Percentiles rank a stretch among this genome's conserved stretches.
phyloP scores from a whole-genome alignment of 805 yeast genomes.

The Candida stauntonica region DNA sequence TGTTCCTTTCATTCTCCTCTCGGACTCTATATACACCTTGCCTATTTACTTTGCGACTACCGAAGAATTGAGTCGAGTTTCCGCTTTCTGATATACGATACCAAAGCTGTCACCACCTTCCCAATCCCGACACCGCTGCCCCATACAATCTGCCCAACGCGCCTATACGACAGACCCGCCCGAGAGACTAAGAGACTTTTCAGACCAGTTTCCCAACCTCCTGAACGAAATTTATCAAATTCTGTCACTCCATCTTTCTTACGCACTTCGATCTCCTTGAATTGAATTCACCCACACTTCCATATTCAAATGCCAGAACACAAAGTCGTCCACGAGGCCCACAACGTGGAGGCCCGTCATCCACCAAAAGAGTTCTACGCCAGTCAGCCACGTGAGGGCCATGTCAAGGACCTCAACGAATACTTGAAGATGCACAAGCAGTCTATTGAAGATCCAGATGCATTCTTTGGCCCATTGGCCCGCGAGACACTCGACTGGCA shows the following conservation, averaged over 20 bases:
- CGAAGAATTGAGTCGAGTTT: background rate
- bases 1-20: too few relatives aligned
- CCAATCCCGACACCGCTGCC: background rate
- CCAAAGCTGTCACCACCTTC: background rate
- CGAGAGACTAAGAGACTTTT: background rate
- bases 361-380: slow-evolving; percentile 36
- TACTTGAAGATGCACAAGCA: slow-evolving; percentile 70
- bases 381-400: slow-evolving; percentile 25
- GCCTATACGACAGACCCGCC: background rate
- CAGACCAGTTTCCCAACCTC: background rate
- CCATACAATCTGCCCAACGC: background rate
- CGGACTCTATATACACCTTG: too few relatives aligned
- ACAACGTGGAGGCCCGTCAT: slow-evolving; percentile 28
- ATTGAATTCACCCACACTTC: background rate
- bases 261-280: too few relatives aligned
- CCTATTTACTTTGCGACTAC: too few relatives aligned
- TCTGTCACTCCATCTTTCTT: background rate
- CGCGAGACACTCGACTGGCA: slow-evolving; percentile 75
- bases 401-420: slow-evolving; percentile 43
- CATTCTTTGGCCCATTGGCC: slow-evolving; percentile 78
- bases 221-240: background rate
- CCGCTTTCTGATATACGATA: background rate
- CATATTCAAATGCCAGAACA: slow-evolving; percentile 21
- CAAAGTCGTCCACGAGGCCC: slow-evolving; percentile 38
- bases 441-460: slow-evolving; percentile 78